Base-by-base conservation (phyloP, 2,329 filamentous ascomycete genomes). In the Xylariaceae sp. region DNA sequence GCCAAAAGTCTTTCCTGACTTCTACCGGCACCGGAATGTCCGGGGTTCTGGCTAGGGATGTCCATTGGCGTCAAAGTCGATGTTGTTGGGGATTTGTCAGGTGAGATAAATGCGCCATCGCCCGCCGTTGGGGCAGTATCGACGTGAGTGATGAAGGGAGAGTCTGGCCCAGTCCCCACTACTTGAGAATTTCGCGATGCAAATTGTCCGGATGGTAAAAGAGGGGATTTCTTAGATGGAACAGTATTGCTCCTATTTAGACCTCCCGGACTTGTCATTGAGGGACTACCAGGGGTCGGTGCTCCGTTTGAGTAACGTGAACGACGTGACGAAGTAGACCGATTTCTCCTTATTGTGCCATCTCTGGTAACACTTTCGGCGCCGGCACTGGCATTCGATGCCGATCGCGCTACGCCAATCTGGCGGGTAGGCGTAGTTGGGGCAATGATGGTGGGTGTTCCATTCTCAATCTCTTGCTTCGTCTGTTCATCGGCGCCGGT, bases 401-500 rank as follows among this genome's bases (percentile, higher is more conserved):
- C 81, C 4, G 92, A 92, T 64, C 94, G 83, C 44, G 80, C 80
- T 50, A 95, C 68, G 31, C 80, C 78, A 47, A 78, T 76, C 66
- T 80, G 80, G 59, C 81, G 65, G 70, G 73, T 74, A 55, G 80
- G 73, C 60, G 81, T 81, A 61, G 66, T 71, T 63, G 70, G 78
- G 31, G 71, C 71, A 50, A 75, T 73, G 43, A 70, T 75, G 62
- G 77, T 75, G 3, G 82, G 80, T 2, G 87, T 87, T 54, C 88
- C 89, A 66, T 91, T 85, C 60, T 84, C 78, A 43, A 86, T 80
- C 63, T 82, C 80, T 63, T 81, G 76, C 62, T 80, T 80, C 1
- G 82, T 86, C 67, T 80, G 85, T 68, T 95, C 89, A 68, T 96
- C 91, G n/a, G 91, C 89, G n/a, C 85, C 91, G n/a, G 91, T 96